Evolutionary conservation across 106 monocot genomes (phyloP), one percentile per base, ranked within the genome.

Genomic region (Narthecium ossifragum): DNA sequence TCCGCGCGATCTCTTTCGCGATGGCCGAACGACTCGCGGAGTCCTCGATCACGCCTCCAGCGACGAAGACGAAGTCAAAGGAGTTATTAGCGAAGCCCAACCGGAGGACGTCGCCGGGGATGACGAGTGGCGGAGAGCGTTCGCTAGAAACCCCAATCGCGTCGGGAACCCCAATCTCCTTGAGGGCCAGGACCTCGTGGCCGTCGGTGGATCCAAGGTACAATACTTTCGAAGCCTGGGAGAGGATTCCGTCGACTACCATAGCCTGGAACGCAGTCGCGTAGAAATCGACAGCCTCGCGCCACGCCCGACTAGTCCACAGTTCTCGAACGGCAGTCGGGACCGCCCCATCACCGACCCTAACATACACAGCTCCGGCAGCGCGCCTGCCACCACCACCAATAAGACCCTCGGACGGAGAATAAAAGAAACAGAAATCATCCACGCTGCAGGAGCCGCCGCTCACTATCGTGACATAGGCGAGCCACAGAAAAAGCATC

Each of bases 101-200:
- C 50, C 43, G 27, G 22, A 60, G 24, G 9, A 48, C 39, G 32
- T 70, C 69, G 13, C 60, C 72, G 12, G 76, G 40, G 17, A 68
- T 14, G 22, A 78, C 67, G 28, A 75, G 55, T 8, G 75, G 84
- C 38, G 55, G 66, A 9, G 70, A 66, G 21, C 59, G 54, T 28
- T 58, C 73, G 49, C 69, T 73, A 0, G 65, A 55, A 26, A 77
- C 62, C 8, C 77, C 86, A 21, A 63, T 18, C 11, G 71, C 62
- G 37, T 86, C 73, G 34, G 61, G 26, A 30, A 86, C 74, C 28
- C 81, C 86, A 39, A 81, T 64, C 67, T 86, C 77, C 59, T 78
- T 78, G 51, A 86, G 59, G 7, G 78, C 86, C 37, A 75, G 54
- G 18, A 73, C 77, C 34, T 81, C 86, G 39, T 61, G 78, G 20